Conservation (phyloP, 768 basidiomycete genomes). For the Dioszegia hungarica region DNA sequence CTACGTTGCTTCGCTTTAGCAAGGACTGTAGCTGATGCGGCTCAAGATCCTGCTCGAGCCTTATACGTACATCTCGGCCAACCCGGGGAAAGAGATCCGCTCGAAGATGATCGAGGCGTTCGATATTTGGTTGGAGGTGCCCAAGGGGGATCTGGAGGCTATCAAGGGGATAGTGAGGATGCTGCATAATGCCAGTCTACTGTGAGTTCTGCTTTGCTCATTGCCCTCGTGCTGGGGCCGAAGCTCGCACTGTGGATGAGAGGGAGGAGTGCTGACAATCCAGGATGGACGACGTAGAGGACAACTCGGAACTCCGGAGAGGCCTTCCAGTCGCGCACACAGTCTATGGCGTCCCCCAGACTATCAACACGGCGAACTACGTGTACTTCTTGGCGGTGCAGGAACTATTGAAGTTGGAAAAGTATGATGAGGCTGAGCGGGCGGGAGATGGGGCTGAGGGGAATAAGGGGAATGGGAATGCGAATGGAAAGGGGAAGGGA, state of each 20-base stretch:
- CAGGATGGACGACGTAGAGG: constrained; percentile 92
- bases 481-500: constrained; percentile 25
- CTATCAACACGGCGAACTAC: constrained; percentile 95
- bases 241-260: no score
- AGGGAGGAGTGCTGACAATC: neutral
- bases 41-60: constrained; percentile 71
- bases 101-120: constrained; percentile 83
- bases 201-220: no score
- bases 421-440: no score
- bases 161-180: constrained; percentile 82
- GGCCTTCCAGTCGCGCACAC: constrained; percentile 92
- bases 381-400: constrained; percentile 92
- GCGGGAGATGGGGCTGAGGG: neutral
- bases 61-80: constrained; percentile 72
- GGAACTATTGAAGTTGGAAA: constrained; percentile 62
- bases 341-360: constrained; percentile 94
- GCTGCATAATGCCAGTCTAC: constrained; percentile 87
- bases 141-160: constrained; percentile 61
- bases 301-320: constrained; percentile 76
- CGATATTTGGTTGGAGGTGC: constrained; percentile 85
- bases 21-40: neutral
- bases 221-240: no score
- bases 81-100: constrained; percentile 90
- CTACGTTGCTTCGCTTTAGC: no score
- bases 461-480: neutral